phyloP scores from a whole-genome alignment of 2,329 filamentous ascomycete species.

The Colletotrichum horii region DNA sequence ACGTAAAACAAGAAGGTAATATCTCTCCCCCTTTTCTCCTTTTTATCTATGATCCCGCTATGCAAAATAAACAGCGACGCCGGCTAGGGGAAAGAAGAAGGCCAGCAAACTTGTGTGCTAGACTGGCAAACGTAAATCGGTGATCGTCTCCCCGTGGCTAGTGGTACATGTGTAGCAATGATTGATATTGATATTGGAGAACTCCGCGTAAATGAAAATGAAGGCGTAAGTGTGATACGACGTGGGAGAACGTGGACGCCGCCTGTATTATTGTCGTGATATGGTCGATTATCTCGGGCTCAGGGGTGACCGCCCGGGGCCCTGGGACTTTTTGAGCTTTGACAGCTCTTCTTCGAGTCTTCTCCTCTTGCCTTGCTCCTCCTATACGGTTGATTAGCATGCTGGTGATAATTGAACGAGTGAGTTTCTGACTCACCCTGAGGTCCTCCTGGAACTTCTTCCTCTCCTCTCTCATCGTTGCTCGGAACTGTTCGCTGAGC shows the following conservation, averaged over 20 bases:
- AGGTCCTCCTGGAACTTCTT: conserved; percentile 63
- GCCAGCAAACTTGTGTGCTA: neutral
- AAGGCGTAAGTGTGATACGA: neutral
- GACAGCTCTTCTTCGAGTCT: conserved; percentile 57
- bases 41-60: conserved; percentile 9
- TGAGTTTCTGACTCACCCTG: conserved; percentile 40
- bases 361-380: conserved; percentile 53
- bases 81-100: neutral
- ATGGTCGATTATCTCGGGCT: conserved; percentile 37
- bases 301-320: conserved; percentile 46
- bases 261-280: neutral
- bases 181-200: neutral
- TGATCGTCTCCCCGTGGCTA: neutral
- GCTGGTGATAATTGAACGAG: neutral
- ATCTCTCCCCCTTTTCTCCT: neutral
- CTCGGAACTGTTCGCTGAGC: conserved; percentile 62
- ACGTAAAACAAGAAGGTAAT: neutral
- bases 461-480: conserved; percentile 61
- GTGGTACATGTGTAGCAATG: neutral
- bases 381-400: conserved; percentile 43
- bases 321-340: conserved; percentile 46
- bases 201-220: neutral
- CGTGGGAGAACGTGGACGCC: neutral
- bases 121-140: neutral
- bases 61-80: conserved; percentile 3